Percentiles rank a stretch among this genome's conserved stretches.
phyloP scores from a whole-genome alignment of 495 filamentous ascomycete species.

The Xylaria venustula region DNA sequence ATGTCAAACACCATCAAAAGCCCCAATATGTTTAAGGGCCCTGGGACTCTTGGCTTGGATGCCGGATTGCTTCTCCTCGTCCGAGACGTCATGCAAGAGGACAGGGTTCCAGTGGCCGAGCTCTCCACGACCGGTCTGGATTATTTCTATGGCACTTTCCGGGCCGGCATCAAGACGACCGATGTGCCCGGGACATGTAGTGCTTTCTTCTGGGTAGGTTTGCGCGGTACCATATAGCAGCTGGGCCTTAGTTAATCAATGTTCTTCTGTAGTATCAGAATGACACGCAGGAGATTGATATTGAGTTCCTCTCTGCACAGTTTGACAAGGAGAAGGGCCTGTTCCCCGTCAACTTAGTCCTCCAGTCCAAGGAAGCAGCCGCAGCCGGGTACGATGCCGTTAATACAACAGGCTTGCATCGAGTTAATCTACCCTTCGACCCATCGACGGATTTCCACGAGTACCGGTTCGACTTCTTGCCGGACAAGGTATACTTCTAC shows the following conservation, averaged over 20 bases:
- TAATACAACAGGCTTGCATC: constrained; percentile 52
- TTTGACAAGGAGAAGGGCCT: constrained; percentile 45
- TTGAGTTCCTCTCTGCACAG: constrained; percentile 68
- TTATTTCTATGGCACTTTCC: constrained; percentile 63
- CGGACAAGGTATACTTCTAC: constrained; percentile 60
- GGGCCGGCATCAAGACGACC: constrained; percentile 63
- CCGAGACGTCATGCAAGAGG: constrained; percentile 41
- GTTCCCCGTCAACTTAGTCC: constrained; percentile 67
- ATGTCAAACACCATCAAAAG: constrained; percentile 50
- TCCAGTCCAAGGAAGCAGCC: constrained; percentile 61
- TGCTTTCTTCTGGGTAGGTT: constrained; percentile 71
- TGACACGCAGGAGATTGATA: constrained; percentile 76
- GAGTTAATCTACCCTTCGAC: constrained; percentile 58
- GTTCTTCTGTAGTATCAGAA: constrained; percentile 58
- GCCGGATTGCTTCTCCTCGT: constrained; percentile 63
- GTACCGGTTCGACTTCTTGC: constrained; percentile 75
- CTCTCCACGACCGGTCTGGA: constrained; percentile 57
- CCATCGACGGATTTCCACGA: constrained; percentile 64
- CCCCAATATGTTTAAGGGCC: constrained; percentile 32
- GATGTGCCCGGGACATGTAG: constrained; percentile 63
- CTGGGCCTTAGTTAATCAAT: not conserved
- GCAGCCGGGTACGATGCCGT: constrained; percentile 55
- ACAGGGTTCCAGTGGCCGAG: constrained; percentile 60
- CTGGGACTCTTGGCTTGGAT: constrained; percentile 45
- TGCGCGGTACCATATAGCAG: not conserved